Evolutionary conservation across 2,329 filamentous ascomycete genomes (phyloP).

Genomic region (Taxawa tesnikishii): DNA sequence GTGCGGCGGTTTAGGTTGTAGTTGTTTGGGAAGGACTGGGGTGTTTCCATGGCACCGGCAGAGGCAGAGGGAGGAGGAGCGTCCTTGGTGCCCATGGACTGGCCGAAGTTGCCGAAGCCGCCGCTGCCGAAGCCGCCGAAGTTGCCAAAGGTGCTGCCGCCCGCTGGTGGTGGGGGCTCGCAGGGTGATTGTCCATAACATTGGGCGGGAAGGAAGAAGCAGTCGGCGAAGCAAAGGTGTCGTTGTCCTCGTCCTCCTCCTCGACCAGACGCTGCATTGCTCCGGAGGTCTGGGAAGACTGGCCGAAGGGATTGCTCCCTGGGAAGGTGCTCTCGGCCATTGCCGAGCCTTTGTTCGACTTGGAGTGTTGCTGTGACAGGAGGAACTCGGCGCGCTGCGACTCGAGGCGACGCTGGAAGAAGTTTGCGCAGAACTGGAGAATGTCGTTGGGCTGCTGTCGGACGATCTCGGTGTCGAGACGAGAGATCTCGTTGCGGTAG

Average conservation of each 20-base stretch:
- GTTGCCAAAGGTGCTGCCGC: constrained; percentile 19
- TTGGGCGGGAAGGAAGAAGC: constrained; percentile 30
- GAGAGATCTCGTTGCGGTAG: constrained; percentile 51
- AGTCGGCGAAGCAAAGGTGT: constrained; percentile 64
- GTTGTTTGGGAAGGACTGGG: constrained; percentile 71
- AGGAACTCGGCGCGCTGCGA: constrained; percentile 49
- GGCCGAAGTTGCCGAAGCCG: constrained; percentile 18
- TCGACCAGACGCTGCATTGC: constrained; percentile 56
- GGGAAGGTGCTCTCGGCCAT: constrained; percentile 71
- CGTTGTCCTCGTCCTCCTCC: constrained; percentile 78
- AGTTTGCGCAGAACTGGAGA: constrained; percentile 59
- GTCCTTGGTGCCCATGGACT: constrained; percentile 14
- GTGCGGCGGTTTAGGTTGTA: constrained; percentile 91
- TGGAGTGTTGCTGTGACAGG: constrained; percentile 35
- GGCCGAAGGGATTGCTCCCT: constrained; percentile 66
- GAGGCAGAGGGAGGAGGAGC: constrained; percentile 27
- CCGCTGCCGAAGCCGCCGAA: constrained; percentile 17
- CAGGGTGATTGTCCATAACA: constrained; percentile 25
- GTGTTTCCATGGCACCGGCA: constrained; percentile 33
- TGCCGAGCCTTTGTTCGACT: constrained; percentile 24
- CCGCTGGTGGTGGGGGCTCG: constrained; percentile 6
- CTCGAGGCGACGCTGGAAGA: constrained; percentile 53
- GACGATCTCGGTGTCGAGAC: constrained; percentile 49
- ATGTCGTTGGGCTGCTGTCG: constrained; percentile 49
- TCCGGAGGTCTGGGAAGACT: constrained; percentile 12